These are phyloP conservation scores for Pouteria campechiana DNA, from an alignment of 179 eudicot genomes.

Conservation along the genomic window DNA sequence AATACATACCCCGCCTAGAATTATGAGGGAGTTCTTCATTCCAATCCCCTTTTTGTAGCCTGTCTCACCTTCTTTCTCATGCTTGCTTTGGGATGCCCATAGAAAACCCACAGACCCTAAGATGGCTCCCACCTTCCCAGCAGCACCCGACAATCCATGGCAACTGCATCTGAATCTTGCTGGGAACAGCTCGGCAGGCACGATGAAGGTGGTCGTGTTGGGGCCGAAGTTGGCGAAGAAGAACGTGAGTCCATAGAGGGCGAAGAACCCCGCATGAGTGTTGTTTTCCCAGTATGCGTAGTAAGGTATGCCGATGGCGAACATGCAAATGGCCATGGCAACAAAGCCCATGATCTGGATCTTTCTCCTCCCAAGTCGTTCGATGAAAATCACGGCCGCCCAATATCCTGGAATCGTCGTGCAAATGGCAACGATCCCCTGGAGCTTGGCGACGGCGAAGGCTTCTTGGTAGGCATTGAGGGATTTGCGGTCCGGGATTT, in stretches of 20 bases:
- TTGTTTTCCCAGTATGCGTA: constrained; percentile 2
- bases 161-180: constrained; percentile 46
- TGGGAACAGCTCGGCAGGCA: constrained; percentile 67
- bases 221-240: constrained; percentile 66
- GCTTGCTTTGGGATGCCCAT: constrained; percentile 17
- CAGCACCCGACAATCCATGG: constrained; percentile 50
- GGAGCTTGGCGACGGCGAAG: constrained; percentile 28
- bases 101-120: constrained; percentile 33
- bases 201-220: constrained; percentile 55
- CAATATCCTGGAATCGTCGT: constrained; percentile 62
- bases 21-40: constrained; percentile 9
- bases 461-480: constrained; percentile 28
- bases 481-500: not conserved
- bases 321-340: constrained; percentile 26
- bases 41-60: constrained; percentile 22
- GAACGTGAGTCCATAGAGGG: constrained; percentile 32
- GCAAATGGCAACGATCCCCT: constrained; percentile 46
- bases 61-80: constrained; percentile 3
- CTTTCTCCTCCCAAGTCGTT: constrained; percentile 41
- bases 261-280: constrained; percentile 21
- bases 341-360: constrained; percentile 50
- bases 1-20: constrained; percentile 12
- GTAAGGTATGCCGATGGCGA: constrained; percentile 33
- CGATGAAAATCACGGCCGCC: constrained; percentile 40
- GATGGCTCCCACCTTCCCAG: constrained; percentile 43